Evolutionary conservation across 345 rosid species (phyloP).

Genomic region (Salix koriyanagi): DNA sequence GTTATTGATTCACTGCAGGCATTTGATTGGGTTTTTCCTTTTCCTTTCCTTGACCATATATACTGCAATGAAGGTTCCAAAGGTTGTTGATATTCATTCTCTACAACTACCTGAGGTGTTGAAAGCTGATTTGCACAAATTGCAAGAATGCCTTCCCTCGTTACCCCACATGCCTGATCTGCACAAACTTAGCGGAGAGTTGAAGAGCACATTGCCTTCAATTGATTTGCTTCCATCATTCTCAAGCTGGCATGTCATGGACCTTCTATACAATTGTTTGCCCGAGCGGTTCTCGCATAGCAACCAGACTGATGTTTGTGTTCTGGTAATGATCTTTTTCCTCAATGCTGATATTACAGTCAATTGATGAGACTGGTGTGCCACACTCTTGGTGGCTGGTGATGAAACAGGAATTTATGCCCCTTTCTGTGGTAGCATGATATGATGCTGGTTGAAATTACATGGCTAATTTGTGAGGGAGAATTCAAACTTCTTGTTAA

Average conservation of each 20-base stretch:
- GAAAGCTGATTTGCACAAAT: slow-evolving; percentile 75
- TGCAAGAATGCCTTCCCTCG: slow-evolving; percentile 67
- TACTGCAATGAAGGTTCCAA: slow-evolving; percentile 74
- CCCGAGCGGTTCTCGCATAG: slow-evolving; percentile 73
- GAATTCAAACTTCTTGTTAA: neutral
- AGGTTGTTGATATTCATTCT: slow-evolving; percentile 74
- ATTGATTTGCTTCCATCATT: slow-evolving; percentile 41
- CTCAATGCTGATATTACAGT: neutral
- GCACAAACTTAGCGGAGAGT: slow-evolving; percentile 45
- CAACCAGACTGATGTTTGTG: slow-evolving; percentile 73
- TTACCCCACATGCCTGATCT: slow-evolving; percentile 56
- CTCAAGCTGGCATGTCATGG: slow-evolving; percentile 69
- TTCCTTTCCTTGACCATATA: slow-evolving; percentile 85
- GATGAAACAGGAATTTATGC: neutral
- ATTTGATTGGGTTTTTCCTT: slow-evolving; percentile 91
- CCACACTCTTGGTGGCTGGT: neutral
- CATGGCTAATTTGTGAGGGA: neutral
- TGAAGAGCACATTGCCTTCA: slow-evolving; percentile 36
- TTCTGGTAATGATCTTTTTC: slow-evolving; percentile 54
- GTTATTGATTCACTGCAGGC: slow-evolving; percentile 48
- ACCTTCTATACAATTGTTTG: slow-evolving; percentile 76
- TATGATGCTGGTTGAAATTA: neutral
- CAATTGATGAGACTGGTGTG: neutral
- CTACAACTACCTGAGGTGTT: slow-evolving; percentile 64
- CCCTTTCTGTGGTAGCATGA: neutral